Base-by-base conservation (phyloP, 2,329 filamentous ascomycete species). In the Trichophyton mentagrophytes region DNA sequence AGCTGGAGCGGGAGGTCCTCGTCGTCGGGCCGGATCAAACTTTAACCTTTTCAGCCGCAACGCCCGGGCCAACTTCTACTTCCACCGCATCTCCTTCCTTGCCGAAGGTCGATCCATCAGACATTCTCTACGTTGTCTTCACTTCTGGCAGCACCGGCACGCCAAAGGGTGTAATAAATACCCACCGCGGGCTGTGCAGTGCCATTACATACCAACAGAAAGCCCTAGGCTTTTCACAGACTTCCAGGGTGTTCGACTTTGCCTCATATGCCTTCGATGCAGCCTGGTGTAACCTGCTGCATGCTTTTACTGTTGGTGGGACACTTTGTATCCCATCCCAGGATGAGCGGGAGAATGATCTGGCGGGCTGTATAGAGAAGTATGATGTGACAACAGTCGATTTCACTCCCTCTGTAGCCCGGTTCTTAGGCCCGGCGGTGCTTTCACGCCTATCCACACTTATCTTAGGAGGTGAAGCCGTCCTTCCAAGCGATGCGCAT, bases 191-290 rank as follows among this genome's bases (percentile, higher is more conserved):
- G 17, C 22, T 58, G 8, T 44, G 57, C 36, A 44, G 17, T 9
- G 40, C 25, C 6, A 46, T 58, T 40, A 46, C 22, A 8, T 42
- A 42, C 36, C 36, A 46, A 3, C 40, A 42, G 15, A 46, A 58
- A 25, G 57, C 36, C 8, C 13, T 44, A 17, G 40, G 40, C 15
- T 58, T 44, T n/a, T 25, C 36, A 38, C 27, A 20, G 8, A 8
- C 36, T 9, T 22, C 57, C 8, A 42, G 57, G 17, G 57, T 58
- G 6, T 58, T 95, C 0, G 89, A 95, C 68, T 95, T 95, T 70
- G 90, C 90, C 2, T 85, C 89, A 3, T 88, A 89, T 0, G 93
- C 89, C 0, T 95, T 95, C 69, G 90, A 95, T 71, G 89, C 38
- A n/a, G 40, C 36, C 9, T 44, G 36, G 36, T 30, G 40, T 20